Conservation (phyloP, 2,329 filamentous ascomycete species). For the Mollisia scopiformis region DNA sequence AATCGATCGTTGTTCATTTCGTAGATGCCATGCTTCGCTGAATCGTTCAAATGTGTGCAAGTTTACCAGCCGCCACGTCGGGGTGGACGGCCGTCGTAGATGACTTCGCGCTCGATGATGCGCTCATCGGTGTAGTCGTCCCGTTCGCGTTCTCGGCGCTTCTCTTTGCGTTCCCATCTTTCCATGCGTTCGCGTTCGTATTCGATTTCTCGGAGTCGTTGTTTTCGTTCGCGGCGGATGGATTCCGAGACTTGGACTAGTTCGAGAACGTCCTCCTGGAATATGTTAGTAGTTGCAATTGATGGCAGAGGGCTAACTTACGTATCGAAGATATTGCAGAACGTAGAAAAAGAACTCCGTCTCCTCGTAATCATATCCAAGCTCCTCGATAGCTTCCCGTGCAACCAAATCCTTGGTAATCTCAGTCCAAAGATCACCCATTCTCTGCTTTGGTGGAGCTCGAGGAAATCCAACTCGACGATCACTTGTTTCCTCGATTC, state of each 20-base stretch:
- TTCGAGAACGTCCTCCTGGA: constrained; percentile 81
- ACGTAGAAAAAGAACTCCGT: constrained; percentile 89
- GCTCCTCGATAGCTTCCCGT: constrained; percentile 81
- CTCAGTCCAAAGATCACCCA: constrained; percentile 88
- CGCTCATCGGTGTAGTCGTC: constrained; percentile 60
- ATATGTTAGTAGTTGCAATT: constrained; percentile 36
- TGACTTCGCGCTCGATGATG: constrained; percentile 68
- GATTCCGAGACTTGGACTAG: constrained; percentile 83
- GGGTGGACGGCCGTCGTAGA: constrained; percentile 53
- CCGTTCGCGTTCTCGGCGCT: constrained; percentile 21
- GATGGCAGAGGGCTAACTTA: constrained; percentile 53
- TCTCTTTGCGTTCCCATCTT: constrained; percentile 41
- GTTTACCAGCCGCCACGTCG: constrained; percentile 15
- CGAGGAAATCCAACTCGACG: constrained; percentile 43
- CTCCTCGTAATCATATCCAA: constrained; percentile 89
- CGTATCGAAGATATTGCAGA: constrained; percentile 86
- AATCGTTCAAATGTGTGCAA: background rate
- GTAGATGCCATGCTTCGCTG: background rate
- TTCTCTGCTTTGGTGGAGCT: constrained; percentile 28
- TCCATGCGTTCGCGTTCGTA: constrained; percentile 58
- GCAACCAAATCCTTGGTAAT: constrained; percentile 91
- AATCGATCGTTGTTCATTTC: too few relatives aligned
- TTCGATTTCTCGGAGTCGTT: constrained; percentile 55
- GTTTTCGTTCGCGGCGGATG: constrained; percentile 67
- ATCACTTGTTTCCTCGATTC: constrained; percentile 55